Evolutionary conservation across 441 rosid species (phyloP), one percentile per base, ranked within the genome.

Genomic region (Corymbia citriodora): DNA sequence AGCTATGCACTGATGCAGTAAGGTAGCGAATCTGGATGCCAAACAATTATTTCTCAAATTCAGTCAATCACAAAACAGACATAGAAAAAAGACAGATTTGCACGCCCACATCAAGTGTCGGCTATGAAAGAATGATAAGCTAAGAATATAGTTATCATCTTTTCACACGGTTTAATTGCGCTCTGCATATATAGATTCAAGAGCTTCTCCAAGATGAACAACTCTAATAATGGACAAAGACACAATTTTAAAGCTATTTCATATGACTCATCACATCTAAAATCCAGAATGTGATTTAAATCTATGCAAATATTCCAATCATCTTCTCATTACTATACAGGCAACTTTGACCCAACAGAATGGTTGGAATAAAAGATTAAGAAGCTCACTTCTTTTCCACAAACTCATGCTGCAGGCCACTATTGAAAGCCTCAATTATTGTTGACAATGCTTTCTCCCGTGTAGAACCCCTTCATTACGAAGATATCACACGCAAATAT

Each of bases 381-480:
- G 89, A 81, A 31, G 27, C 95, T 94, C 93, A 97, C 99, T 96
- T 97, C 91, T 96, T 95, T 89, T 97, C 97, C 18, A 96, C 94
- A 92, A 97, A 98, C 91, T 96, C 95, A 90, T 94, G 94, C 93
- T 96, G 99, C 96, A 98, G 89, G 72, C 92, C 93, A 90, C 92
- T 93, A 91, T 92, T 95, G 92, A 97, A 97, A 88, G 99, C 97
- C 2, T 96, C 98, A n/a, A 95, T 93, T 90, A 97, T 96, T 14
- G 93, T 81, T 23, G 92, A 92, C 94, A 98, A 90, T 89, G 99
- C 99, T 91, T 92, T 95, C 95, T 97, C 99, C 93, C 99, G 95
- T 2, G 98, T 97, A 31, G 99, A 92, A 90, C 98, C 95, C 96
- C 99, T 98, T 65, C 55, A 93, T n/a, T 89, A 91, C 88, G 10